Base-by-base conservation (phyloP, 169 alveolate genomes). In the Plasmodium malariae region DNA sequence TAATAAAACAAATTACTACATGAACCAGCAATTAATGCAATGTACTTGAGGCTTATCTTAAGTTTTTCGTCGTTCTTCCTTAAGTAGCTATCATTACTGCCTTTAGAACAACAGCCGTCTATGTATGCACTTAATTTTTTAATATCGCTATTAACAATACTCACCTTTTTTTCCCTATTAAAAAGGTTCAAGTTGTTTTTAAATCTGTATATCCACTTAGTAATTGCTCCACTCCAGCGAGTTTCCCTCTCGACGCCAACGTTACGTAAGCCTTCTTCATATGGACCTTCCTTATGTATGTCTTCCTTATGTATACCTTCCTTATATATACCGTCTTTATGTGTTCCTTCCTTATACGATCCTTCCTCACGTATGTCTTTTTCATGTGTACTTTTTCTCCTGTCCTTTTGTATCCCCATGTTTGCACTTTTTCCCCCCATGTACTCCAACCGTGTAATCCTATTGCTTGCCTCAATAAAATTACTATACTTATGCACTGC, bases 141-240 rank as follows among this genome's bases (percentile, higher is more conserved):
- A 28, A 78, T 63, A n/a, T 78, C 89, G 14, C 48, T 28, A 62
- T 78, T 70, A 37, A n/a, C 40, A 28, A 62, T 36, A 12, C 6
- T 36, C 26, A 49, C 0, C 14, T 30, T 1, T 37, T 48, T 62
- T 12, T 60, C 36, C 6, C 48, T 7, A 14, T 54, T 36, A 54
- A 78, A 78, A 5, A 51, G 7, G 9, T 63, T 62, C 4, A 17
- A 48, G 32, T 37, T 45, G 40, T 78, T 78, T 62, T 24, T 78
- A 63, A 14, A 78, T 37, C 89, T 21, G 17, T 78, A 78, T 14
- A 78, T n/a, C 89, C 89, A 78, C 7, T 78, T 78, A 21, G 63
- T 34, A 43, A 63, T n/a, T n/a, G n/a, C n/a, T n/a, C n/a, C n/a
- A n/a, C n/a, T n/a, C n/a, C n/a, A n/a, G n/a, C n/a, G n/a, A 62